Evolutionary conservation across 2,329 filamentous ascomycete species (phyloP).

Genomic region (Alternaria consortialis): DNA sequence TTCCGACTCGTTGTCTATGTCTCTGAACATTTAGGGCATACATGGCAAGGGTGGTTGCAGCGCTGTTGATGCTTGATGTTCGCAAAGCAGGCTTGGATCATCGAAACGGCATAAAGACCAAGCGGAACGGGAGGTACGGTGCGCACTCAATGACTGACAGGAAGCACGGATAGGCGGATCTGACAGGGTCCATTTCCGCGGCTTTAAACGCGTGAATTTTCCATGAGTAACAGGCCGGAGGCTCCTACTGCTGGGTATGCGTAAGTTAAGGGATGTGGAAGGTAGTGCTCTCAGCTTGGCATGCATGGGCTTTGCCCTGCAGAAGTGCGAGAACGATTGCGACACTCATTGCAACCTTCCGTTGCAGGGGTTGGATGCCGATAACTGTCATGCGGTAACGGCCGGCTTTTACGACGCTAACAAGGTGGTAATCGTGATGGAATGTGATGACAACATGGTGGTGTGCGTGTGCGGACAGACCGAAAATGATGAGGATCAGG

Average conservation of each 20-base stretch:
- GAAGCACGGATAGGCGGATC: slow-evolving; percentile 13
- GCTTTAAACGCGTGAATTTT: slow-evolving; percentile 9
- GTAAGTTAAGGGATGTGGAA: background rate
- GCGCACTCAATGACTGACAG: slow-evolving; percentile 13
- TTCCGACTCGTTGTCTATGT: slow-evolving; percentile 5
- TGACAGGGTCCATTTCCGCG: slow-evolving; percentile 14
- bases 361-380: slow-evolving; percentile 12
- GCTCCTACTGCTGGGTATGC: background rate
- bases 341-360: slow-evolving; percentile 10
- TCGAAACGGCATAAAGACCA: slow-evolving; percentile 7
- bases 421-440: slow-evolving; percentile 5
- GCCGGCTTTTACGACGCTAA: slow-evolving; percentile 2
- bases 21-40: background rate
- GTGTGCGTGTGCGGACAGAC: slow-evolving; percentile 3
- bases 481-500: slow-evolving; percentile 2
- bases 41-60: background rate
- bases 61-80: slow-evolving; percentile 2
- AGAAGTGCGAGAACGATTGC: slow-evolving; percentile 6
- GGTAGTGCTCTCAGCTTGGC: background rate
- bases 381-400: slow-evolving; percentile 12
- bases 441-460: slow-evolving; percentile 3
- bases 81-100: slow-evolving; percentile 4
- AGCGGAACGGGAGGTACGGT: slow-evolving; percentile 23
- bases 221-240: slow-evolving; percentile 10
- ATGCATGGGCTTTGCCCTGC: slow-evolving; percentile 1